These are phyloP conservation scores for Knufia petricola DNA, from an alignment of 2,329 filamentous ascomycete species.

Conservation along the genomic window DNA sequence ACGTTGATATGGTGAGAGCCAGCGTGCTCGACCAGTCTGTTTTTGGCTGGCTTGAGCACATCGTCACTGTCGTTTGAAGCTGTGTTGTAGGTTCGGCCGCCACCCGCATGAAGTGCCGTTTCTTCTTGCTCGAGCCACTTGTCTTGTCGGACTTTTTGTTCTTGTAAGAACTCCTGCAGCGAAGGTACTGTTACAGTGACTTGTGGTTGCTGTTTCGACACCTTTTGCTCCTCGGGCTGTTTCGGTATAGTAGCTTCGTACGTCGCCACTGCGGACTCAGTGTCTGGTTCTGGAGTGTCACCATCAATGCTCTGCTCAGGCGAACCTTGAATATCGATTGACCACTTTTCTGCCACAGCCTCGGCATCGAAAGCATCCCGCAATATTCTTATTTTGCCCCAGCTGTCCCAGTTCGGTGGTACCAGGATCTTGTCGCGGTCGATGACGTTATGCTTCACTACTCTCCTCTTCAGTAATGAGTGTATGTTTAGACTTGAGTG, in stretches of 20 bases:
- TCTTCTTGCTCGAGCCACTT: slow-evolving; percentile 48
- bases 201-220: slow-evolving; percentile 26
- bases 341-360: slow-evolving; percentile 74
- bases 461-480: slow-evolving; percentile 66
- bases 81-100: slow-evolving; percentile 4
- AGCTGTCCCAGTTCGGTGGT: slow-evolving; percentile 95
- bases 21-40: slow-evolving; percentile 63
- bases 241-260: slow-evolving; percentile 7
- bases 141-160: slow-evolving; percentile 69
- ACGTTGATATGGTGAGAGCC: slow-evolving; percentile 97
- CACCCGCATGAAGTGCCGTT: slow-evolving; percentile 26
- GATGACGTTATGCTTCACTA: slow-evolving; percentile 81
- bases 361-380: slow-evolving; percentile 90
- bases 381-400: slow-evolving; percentile 90
- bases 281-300: slow-evolving; percentile 24
- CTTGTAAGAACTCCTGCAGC: slow-evolving; percentile 65
- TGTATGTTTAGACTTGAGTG: slow-evolving; percentile 82
- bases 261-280: slow-evolving; percentile 12
- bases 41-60: slow-evolving; percentile 6
- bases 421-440: slow-evolving; percentile 91
- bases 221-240: slow-evolving; percentile 25
- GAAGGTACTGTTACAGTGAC: slow-evolving; percentile 51
- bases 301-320: slow-evolving; percentile 26
- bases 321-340: slow-evolving; percentile 62
- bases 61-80: slow-evolving; percentile 1